Evolutionary conservation across 352 stramenopile genomes (phyloP).

Genomic region (Aphanomyces invadans): DNA sequence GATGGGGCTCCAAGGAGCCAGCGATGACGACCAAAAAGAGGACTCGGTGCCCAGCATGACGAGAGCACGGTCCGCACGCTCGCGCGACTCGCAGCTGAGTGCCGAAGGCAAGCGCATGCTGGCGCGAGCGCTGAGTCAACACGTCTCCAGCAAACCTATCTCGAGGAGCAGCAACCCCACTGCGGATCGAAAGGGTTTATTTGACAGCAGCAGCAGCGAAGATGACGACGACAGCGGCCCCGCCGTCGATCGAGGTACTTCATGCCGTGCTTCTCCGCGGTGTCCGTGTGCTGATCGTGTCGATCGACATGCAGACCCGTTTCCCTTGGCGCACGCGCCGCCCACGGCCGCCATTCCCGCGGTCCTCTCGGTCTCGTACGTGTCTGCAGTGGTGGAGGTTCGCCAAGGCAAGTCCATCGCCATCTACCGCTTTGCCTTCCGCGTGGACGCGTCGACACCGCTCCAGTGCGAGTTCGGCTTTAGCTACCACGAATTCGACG

Average conservation of each 20-base stretch:
- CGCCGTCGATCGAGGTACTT: constrained; percentile 27
- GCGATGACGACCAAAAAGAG: neutral
- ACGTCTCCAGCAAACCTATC: constrained; percentile 23
- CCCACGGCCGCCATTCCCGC: neutral
- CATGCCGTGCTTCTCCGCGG: too few relatives aligned
- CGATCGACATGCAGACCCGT: too few relatives aligned
- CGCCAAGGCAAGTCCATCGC: constrained; percentile 55
- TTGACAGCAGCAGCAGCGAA: constrained; percentile 69
- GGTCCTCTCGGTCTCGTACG: constrained; percentile 40
- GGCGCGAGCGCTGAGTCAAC: constrained; percentile 48
- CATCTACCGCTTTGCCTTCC: constrained; percentile 65
- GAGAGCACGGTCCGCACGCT: constrained; percentile 27
- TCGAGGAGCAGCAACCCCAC: neutral
- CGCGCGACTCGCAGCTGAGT: constrained; percentile 62
- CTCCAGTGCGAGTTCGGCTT: constrained; percentile 37
- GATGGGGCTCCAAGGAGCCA: neutral
- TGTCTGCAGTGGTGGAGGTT: constrained; percentile 41
- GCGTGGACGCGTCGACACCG: constrained; percentile 30
- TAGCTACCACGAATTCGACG: constrained; percentile 67
- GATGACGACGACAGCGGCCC: constrained; percentile 34
- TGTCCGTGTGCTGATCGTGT: too few relatives aligned
- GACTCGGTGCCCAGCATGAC: neutral
- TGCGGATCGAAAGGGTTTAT: constrained; percentile 45
- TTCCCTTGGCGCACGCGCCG: too few relatives aligned
- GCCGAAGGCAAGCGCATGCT: constrained; percentile 68